Percentiles rank a stretch among this genome's conserved stretches.
phyloP scores from a whole-genome alignment of 306 rosid genomes.

The Sophora flavescens region DNA sequence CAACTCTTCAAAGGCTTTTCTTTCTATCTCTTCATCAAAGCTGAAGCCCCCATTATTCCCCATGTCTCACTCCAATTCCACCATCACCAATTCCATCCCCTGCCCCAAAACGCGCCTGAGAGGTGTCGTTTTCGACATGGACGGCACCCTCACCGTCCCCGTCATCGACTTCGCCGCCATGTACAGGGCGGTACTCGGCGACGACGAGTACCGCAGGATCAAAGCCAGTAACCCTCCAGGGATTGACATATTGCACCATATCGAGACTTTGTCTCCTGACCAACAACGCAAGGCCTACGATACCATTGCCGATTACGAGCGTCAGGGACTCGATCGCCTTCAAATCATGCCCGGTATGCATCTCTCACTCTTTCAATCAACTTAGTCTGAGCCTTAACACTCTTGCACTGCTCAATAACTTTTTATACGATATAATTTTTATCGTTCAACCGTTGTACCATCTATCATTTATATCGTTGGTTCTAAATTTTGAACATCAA shows the following conservation, averaged over 20 bases:
- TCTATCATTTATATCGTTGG: too few relatives aligned
- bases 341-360: constrained; percentile 90
- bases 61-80: constrained; percentile 36
- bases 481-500: too few relatives aligned
- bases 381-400: neutral
- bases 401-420: too few relatives aligned
- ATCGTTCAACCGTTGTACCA: too few relatives aligned
- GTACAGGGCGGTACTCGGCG: constrained; percentile 88
- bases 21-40: too few relatives aligned
- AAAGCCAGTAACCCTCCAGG: constrained; percentile 71
- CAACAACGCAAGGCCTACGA: constrained; percentile 73
- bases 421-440: too few relatives aligned
- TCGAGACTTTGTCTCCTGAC: constrained; percentile 67
- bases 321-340: constrained; percentile 71
- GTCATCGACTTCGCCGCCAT: constrained; percentile 85
- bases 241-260: constrained; percentile 76
- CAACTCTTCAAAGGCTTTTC: too few relatives aligned
- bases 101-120: constrained; percentile 64
- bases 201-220: constrained; percentile 65
- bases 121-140: constrained; percentile 97
- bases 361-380: neutral
- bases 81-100: constrained; percentile 27
- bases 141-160: constrained; percentile 94
- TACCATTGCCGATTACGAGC: constrained; percentile 78
- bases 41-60: constrained; percentile 1